Evolutionary conservation across 2,329 filamentous ascomycete genomes (phyloP).

Genomic region (Exophiala xenobiotica): DNA sequence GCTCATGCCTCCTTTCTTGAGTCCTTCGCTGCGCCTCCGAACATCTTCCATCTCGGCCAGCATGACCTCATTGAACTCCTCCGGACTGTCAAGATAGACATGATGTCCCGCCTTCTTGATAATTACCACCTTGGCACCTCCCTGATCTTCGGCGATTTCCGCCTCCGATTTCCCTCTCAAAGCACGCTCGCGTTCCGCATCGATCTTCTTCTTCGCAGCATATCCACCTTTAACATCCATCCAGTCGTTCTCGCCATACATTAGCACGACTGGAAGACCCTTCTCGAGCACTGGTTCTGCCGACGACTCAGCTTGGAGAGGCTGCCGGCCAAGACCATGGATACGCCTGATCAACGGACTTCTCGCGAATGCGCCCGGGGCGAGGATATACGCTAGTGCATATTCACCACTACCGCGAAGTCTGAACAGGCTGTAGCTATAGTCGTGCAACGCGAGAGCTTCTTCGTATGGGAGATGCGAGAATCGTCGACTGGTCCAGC

Average conservation of each 20-base stretch:
- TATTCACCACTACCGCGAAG: slow-evolving; percentile 93
- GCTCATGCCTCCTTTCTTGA: slow-evolving; percentile 4
- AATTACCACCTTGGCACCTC: slow-evolving; percentile 77
- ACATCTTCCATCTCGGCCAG: slow-evolving; percentile 66
- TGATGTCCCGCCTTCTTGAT: slow-evolving; percentile 72
- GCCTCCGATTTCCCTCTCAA: slow-evolving; percentile 64
- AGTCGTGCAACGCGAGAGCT: slow-evolving; percentile 82
- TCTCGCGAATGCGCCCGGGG: slow-evolving; percentile 88
- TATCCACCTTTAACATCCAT: slow-evolving; percentile 91
- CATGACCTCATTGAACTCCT: slow-evolving; percentile 68
- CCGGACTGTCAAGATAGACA: slow-evolving; percentile 67
- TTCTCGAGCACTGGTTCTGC: slow-evolving; percentile 49
- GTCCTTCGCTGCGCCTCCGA: slow-evolving; percentile 38
- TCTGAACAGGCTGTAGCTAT: slow-evolving; percentile 90
- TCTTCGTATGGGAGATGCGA: slow-evolving; percentile 80
- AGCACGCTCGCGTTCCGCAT: slow-evolving; percentile 61
- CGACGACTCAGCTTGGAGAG: slow-evolving; percentile 34
- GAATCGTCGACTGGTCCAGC: slow-evolving; percentile 92
- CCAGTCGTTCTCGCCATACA: slow-evolving; percentile 99
- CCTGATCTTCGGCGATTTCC: slow-evolving; percentile 70
- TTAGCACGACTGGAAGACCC: slow-evolving; percentile 80
- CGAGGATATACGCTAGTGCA: slow-evolving; percentile 85
- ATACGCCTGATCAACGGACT: slow-evolving; percentile 85
- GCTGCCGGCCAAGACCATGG: slow-evolving; percentile 78
- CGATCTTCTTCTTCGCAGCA: slow-evolving; percentile 75